Evolutionary conservation across 306 rosid genomes (phyloP), one percentile per base, ranked within the genome.

Genomic region (Quillaja saponaria): DNA sequence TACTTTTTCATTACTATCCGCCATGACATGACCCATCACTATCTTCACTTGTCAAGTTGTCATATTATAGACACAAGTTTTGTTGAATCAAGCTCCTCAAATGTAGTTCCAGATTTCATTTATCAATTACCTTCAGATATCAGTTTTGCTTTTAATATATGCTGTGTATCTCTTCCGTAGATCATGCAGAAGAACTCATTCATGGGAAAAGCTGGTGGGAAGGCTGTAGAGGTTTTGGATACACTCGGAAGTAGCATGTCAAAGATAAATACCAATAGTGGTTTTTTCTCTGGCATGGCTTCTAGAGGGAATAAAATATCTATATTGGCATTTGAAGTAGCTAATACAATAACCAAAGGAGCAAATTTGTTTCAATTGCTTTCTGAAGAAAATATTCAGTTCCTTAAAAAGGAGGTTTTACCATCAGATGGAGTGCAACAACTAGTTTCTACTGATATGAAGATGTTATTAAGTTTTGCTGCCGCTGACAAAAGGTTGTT

Each of bases 261-360:
- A 42, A 86, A 71, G 79, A 78, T 82, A 55, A 84, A 83, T 35
- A 42, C 61, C 61, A 55, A 72, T 63, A 48, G 56, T 12, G 90
- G 92, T 34, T 78, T 88, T 76, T 68, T 55, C 62, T 42, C 88
- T 63, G 84, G 80, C 54, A 52, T 60, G 40, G 64, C 78, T 69
- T 71, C 90, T 46, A 78, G 76, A 71, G 91, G 90, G 63, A 68
- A 66, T 28, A 90, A 56, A 42, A 80, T 90, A 50, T 81, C 96
- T 45, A 85, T 94, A 47, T 46, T 94, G 74, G 87, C 97, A n/a
- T 94, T 90, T 79, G 99, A 94, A 83, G 95, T 94, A 48, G 99
- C 99, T 44, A 94, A 94, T 34, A 89, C 97, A 16, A 71, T 94
- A 69, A 77, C 79, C 77, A 94, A 84, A 83, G 95, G 88, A 18